phyloP scores from a whole-genome alignment of 768 basidiomycete genomes.

The Mycena vitilis region DNA sequence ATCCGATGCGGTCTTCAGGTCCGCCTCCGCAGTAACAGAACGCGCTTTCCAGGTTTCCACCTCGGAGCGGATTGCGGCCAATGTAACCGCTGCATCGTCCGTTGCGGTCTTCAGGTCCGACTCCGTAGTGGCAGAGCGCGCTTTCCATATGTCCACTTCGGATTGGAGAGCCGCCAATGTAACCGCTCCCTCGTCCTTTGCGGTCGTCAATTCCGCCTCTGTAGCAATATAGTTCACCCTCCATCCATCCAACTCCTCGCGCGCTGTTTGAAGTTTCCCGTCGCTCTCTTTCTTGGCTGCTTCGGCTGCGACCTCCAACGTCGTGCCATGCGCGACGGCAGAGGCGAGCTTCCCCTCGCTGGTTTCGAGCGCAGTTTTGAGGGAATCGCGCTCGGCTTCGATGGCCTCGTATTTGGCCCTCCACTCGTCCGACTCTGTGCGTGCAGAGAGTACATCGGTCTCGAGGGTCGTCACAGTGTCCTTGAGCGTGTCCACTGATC shows the following conservation, averaged over 20 bases:
- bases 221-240: slow-evolving; percentile 1
- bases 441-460: neutral
- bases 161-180: neutral
- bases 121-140: too few relatives aligned
- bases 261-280: neutral
- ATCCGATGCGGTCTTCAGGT: too few relatives aligned
- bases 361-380: neutral
- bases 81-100: neutral
- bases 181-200: neutral
- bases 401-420: neutral
- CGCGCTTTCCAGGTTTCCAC: neutral
- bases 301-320: slow-evolving; percentile 14
- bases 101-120: too few relatives aligned
- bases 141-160: neutral
- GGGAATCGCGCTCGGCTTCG: slow-evolving; percentile 15
- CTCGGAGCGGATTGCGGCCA: neutral
- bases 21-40: too few relatives aligned
- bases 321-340: neutral
- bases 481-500: too few relatives aligned
- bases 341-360: neutral
- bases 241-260: neutral
- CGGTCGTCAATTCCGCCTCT: neutral
- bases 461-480: too few relatives aligned
- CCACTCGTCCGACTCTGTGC: slow-evolving; percentile 1
- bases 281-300: slow-evolving; percentile 8